Evolutionary conservation across 495 filamentous ascomycete species (phyloP).

Genomic region (Hypoxylon crocopeplum): DNA sequence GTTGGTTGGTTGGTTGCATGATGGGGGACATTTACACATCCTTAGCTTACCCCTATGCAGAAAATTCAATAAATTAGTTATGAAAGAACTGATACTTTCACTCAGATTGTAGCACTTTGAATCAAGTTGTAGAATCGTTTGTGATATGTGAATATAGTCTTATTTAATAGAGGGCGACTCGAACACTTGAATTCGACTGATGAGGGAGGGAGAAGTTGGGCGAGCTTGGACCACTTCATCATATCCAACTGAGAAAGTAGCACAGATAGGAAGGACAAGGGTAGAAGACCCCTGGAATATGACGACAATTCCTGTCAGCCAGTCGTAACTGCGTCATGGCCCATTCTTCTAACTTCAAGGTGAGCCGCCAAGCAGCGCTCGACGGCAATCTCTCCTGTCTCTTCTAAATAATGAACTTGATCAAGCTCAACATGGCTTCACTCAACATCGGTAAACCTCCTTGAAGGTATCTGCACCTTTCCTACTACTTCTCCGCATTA

Average conservation of each 20-base stretch:
- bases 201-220: no score
- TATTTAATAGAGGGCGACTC: no score
- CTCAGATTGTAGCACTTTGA: no score
- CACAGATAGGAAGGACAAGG: no score
- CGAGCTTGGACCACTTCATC: no score
- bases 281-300: constrained; percentile 22
- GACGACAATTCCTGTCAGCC: constrained; percentile 17
- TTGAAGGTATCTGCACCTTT: constrained; percentile 13
- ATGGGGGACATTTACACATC: constrained; percentile 3
- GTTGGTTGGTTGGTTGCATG: constrained; percentile 12
- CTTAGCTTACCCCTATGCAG: constrained; percentile 12
- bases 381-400: constrained; percentile 1
- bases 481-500: constrained; percentile 11
- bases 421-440: constrained; percentile 11
- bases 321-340: constrained; percentile 35
- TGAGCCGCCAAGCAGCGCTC: constrained; percentile 11
- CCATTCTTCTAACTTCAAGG: constrained; percentile 18
- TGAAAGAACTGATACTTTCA: no score
- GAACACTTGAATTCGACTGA: no score
- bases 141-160: no score
- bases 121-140: no score
- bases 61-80: not conserved
- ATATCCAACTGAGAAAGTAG: no score
- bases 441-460: constrained; percentile 16
- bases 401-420: not conserved